These are phyloP conservation scores for Sicyos edulis DNA, from an alignment of 306 rosid genomes.

Conservation along the genomic window DNA sequence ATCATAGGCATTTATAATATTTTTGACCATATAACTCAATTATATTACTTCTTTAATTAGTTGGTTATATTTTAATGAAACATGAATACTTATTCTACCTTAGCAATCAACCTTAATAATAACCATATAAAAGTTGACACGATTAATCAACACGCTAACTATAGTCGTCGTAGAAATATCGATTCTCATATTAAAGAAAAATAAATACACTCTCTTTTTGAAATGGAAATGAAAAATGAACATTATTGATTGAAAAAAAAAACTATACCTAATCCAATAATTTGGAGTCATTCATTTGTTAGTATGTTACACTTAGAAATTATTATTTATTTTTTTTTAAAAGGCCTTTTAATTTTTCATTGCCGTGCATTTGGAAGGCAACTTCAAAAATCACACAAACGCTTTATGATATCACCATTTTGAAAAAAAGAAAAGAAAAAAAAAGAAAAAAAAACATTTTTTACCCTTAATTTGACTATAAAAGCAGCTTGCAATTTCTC, in stretches of 20 bases:
- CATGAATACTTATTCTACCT: not conserved
- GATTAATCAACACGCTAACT: not conserved
- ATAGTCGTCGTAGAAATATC: not conserved
- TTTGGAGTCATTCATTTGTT: constrained; percentile 15
- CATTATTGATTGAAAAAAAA: not conserved
- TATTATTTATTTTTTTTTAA: no score
- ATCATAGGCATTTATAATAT: not conserved
- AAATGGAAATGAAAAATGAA: not conserved
- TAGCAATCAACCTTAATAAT: not conserved
- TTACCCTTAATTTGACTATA: not conserved
- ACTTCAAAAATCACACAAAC: constrained; percentile 5
- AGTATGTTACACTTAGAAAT: not conserved
- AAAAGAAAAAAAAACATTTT: no score
- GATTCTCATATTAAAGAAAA: not conserved
- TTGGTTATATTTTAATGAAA: not conserved
- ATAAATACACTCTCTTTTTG: not conserved
- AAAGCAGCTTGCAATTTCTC: not conserved
- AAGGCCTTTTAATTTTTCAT: constrained; percentile 1
- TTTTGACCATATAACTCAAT: not conserved
- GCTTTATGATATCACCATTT: constrained; percentile 34
- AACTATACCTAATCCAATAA: constrained; percentile 19
- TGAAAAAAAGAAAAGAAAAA: constrained; percentile 15
- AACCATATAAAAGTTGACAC: not conserved
- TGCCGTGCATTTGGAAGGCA: constrained; percentile 24
- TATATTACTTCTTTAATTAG: not conserved